Base-by-base conservation (phyloP, 2,329 filamentous ascomycete species). In the Epichloe scottii region DNA sequence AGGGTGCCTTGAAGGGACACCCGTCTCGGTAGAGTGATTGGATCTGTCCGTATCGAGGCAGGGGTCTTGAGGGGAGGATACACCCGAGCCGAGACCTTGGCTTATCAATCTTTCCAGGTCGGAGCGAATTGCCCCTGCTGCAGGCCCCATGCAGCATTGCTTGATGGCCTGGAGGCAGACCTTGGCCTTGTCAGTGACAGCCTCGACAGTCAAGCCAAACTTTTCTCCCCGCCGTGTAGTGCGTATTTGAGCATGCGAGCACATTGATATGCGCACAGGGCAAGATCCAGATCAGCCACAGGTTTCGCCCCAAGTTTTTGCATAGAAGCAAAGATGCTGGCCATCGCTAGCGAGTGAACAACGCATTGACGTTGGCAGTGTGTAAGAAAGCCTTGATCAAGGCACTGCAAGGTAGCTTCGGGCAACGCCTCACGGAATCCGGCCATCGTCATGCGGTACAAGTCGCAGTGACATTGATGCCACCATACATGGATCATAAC, bases 401-500 rank as follows among this genome's bases (percentile, higher is more conserved):
- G 64, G 51, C 67, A 68, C 48, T 67, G 68, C 10, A 78, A 63
- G 12, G 66, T 65, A 0, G 66, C 60, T 6, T 66, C 66, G 2
- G 75, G 68, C 0, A 79, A 63, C 0, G 75, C 72, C 38, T 79
- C 76, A 19, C 73, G 71, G 35, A 79, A 67, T 0, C 75, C 75
- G 0, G 68, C 67, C 7, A 80, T 66, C 2, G 71, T 75, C 6
- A 79, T 66, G 1, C 77, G 73, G 55, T 78, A 79, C 3, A 80
- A 65, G 57, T 80, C 77, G 55, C 76, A 76, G 56, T 79, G 71
- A 52, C 77, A 80, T 54, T 79, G 77, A 30, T 75, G 68, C 76
- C 76, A 79, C 75, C 73, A 77, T 8, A 80, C 68, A 55, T 80
- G 77, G 10, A 79, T 79, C 76, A 79, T 79, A 57, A 79, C 66